These are phyloP conservation scores for Eimeria sp. DNA, from an alignment of 169 alveolate genomes.

Conservation along the genomic window DNA sequence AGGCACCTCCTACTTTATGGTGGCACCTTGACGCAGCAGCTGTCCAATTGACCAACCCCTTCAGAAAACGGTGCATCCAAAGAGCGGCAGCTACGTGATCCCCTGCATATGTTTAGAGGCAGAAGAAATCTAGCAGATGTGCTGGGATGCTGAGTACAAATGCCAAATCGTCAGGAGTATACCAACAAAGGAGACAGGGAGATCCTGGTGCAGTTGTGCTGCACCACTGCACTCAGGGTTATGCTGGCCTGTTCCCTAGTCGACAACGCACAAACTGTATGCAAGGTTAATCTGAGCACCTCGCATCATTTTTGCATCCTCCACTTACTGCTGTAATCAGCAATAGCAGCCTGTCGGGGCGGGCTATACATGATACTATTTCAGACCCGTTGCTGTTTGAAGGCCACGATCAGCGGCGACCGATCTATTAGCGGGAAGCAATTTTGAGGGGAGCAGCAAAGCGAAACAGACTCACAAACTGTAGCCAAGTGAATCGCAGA, in stretches of 20 bases:
- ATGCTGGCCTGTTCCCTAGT: not conserved
- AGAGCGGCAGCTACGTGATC: not conserved
- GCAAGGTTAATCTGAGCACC: not conserved
- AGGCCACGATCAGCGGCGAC: not conserved
- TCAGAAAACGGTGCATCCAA: not conserved
- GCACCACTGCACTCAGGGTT: not conserved
- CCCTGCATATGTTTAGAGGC: not conserved
- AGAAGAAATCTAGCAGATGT: not conserved
- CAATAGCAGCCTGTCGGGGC: not conserved
- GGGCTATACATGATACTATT: not conserved
- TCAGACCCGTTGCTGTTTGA: not conserved
- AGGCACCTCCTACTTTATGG: not conserved
- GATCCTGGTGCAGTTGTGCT: not conserved
- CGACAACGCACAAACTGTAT: not conserved
- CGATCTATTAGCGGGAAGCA: not conserved
- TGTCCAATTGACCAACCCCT: not conserved
- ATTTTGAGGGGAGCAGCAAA: too few species aligned
- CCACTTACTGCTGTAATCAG: not conserved
- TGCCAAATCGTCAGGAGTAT: not conserved
- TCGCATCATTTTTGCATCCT: not conserved
- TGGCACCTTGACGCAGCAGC: not conserved
- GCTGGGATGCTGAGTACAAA: not conserved
- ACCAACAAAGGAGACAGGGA: not conserved
- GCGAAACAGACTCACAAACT: not conserved
- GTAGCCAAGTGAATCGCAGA: not conserved